Evolutionary conservation across 768 basidiomycete genomes (phyloP).

Genomic region (Suillus bovinus): DNA sequence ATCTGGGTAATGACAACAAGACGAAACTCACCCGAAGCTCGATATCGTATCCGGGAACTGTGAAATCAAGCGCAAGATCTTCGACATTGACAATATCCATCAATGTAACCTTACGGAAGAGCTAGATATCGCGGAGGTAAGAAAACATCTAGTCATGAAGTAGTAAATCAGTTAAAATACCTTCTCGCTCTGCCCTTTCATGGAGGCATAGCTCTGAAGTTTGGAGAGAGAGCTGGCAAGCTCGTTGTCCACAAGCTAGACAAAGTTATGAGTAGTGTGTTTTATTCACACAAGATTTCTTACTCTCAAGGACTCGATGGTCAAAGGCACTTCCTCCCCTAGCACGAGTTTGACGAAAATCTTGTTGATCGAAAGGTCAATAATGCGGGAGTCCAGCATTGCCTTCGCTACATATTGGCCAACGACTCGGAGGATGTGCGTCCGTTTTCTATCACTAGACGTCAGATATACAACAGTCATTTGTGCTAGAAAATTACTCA

Average conservation of each 20-base stretch:
- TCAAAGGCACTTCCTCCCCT: slow-evolving; percentile 82
- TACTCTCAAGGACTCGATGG: slow-evolving; percentile 82
- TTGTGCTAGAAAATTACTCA: slow-evolving; percentile 37
- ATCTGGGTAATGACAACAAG: background rate
- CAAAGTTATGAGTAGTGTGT: slow-evolving; percentile 11
- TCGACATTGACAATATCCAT: slow-evolving; percentile 71
- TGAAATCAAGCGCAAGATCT: slow-evolving; percentile 94
- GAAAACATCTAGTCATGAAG: background rate
- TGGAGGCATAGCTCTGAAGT: slow-evolving; percentile 65
- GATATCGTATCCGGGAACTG: slow-evolving; percentile 93
- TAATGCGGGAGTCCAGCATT: slow-evolving; percentile 94
- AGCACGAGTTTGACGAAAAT: slow-evolving; percentile 91
- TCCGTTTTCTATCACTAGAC: slow-evolving; percentile 60
- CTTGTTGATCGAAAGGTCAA: slow-evolving; percentile 93
- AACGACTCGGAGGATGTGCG: slow-evolving; percentile 84
- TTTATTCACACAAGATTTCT: slow-evolving; percentile 20
- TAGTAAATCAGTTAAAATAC: slow-evolving; percentile 32
- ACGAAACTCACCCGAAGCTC: slow-evolving; percentile 72
- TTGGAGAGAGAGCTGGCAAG: slow-evolving; percentile 86
- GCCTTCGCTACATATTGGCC: slow-evolving; percentile 98
- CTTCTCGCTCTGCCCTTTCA: slow-evolving; percentile 54
- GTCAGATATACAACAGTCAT: slow-evolving; percentile 8
- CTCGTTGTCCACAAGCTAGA: slow-evolving; percentile 77
- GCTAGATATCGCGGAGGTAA: slow-evolving; percentile 29
- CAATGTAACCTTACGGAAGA: slow-evolving; percentile 55